These are phyloP conservation scores for Prunus dulcis DNA, from an alignment of 306 rosid species.

Conservation along the genomic window DNA sequence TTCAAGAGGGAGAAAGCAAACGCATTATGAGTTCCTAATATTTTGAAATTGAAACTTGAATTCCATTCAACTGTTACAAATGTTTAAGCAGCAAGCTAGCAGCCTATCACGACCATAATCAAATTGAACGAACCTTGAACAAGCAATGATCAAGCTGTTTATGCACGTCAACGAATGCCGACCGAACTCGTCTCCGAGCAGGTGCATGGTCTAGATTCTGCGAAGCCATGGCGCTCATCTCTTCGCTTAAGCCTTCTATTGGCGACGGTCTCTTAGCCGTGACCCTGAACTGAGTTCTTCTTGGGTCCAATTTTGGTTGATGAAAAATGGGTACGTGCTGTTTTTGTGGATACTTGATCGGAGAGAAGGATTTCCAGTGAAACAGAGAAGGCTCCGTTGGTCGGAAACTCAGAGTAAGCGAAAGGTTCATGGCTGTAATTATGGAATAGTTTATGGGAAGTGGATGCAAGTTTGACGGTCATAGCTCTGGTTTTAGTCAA, in stretches of 20 bases:
- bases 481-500: too few species aligned
- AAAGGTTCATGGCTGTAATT: conserved; percentile 22
- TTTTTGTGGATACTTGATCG: conserved; percentile 17
- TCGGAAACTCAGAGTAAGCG: conserved; percentile 1
- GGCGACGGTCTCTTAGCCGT: conserved; percentile 35
- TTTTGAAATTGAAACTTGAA: not conserved
- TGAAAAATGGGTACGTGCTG: conserved; percentile 16
- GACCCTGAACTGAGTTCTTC: conserved; percentile 14
- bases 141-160: conserved; percentile 61
- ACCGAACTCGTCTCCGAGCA: conserved; percentile 58
- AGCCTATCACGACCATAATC: too few species aligned
- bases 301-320: conserved; percentile 1
- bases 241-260: conserved; percentile 49
- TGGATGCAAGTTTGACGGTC: too few species aligned
- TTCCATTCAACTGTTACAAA: not conserved
- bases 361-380: conserved; percentile 17
- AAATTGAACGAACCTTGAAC: conserved; percentile 50
- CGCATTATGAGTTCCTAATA: not conserved
- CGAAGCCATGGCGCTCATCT: conserved; percentile 51
- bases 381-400: conserved; percentile 23
- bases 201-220: conserved; percentile 61
- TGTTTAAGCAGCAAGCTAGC: too few species aligned
- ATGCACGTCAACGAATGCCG: conserved; percentile 54
- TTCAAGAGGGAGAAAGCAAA: not conserved
- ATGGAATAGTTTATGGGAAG: not conserved